These are phyloP conservation scores for Lenzites betulinus DNA, from an alignment of 768 basidiomycete species.

Conservation along the genomic window DNA sequence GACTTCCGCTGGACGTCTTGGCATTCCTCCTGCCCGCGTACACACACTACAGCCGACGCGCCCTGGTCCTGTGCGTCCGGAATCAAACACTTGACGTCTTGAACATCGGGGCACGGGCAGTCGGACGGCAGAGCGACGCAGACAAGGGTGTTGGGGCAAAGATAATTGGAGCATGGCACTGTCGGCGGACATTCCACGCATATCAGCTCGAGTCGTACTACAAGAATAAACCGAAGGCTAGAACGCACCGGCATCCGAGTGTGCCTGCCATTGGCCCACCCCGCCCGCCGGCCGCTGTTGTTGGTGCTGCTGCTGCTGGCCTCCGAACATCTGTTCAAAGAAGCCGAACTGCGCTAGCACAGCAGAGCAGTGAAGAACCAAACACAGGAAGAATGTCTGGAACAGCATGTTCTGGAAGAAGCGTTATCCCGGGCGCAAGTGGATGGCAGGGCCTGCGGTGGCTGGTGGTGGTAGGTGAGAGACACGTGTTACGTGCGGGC, in stretches of 20 bases:
- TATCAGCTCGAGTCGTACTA: not conserved
- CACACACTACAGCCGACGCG: constrained; percentile 67
- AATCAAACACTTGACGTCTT: constrained; percentile 77
- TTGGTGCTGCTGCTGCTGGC: constrained; percentile 60
- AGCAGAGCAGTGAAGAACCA: constrained; percentile 29
- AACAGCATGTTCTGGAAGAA: constrained; percentile 12
- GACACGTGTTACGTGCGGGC: not conserved
- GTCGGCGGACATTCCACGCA: not conserved
- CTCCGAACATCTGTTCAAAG: constrained; percentile 77
- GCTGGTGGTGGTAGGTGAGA: too few species aligned
- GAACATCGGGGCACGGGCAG: constrained; percentile 76
- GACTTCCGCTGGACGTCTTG: constrained; percentile 58
- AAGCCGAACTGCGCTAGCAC: constrained; percentile 69
- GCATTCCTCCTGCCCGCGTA: constrained; percentile 67
- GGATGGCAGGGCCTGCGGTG: too few species aligned
- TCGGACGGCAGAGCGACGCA: constrained; percentile 64
- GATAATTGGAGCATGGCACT: constrained; percentile 75
- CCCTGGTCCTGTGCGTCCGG: constrained; percentile 58
- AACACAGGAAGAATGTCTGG: constrained; percentile 37
- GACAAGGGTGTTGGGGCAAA: constrained; percentile 74
- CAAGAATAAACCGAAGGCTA: not conserved
- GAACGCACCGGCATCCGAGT: constrained; percentile 59
- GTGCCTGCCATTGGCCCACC: constrained; percentile 60
- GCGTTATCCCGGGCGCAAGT: too few species aligned
- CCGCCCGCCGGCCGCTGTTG: constrained; percentile 48